Evolutionary conservation across 805 yeast species (phyloP).

Genomic region (Kazachstania viticola): DNA sequence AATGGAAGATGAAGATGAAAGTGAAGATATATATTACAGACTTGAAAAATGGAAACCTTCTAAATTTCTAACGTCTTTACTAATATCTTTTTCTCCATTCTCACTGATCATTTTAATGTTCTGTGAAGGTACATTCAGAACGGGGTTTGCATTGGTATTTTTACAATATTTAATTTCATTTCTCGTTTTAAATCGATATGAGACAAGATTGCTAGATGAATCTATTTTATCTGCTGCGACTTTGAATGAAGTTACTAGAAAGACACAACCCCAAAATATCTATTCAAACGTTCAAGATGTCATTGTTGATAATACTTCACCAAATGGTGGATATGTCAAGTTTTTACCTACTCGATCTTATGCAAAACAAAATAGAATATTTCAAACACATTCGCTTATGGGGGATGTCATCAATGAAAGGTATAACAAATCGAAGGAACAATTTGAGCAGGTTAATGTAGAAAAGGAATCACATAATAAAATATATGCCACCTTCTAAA

Average conservation of each 20-base stretch:
- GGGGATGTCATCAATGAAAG: constrained; percentile 25
- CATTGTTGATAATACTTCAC: constrained; percentile 45
- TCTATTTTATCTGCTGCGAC: constrained; percentile 48
- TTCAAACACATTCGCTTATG: constrained; percentile 38
- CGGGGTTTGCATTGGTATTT: constrained; percentile 27
- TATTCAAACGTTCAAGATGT: constrained; percentile 46
- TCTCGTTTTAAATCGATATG: constrained; percentile 34
- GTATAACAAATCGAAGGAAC: constrained; percentile 23
- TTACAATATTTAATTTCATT: constrained; percentile 31
- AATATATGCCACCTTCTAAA: not conserved
- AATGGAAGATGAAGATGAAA: constrained; percentile 10
- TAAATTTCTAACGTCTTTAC: constrained; percentile 39
- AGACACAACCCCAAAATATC: constrained; percentile 48
- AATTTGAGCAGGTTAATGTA: constrained; percentile 9
- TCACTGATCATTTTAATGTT: constrained; percentile 33
- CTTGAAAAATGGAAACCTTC: constrained; percentile 60
- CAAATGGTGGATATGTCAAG: constrained; percentile 13
- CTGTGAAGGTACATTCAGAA: constrained; percentile 28
- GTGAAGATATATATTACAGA: constrained; percentile 36
- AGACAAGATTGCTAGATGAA: constrained; percentile 43
- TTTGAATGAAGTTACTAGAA: constrained; percentile 49
- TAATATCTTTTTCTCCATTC: constrained; percentile 50
- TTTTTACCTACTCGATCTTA: constrained; percentile 28
- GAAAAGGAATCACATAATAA: constrained; percentile 1
- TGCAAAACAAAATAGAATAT: constrained; percentile 27